Percentiles rank a stretch among this genome's conserved stretches.
phyloP scores from a whole-genome alignment of 441 rosid genomes.

The Adansonia madagascariensis region DNA sequence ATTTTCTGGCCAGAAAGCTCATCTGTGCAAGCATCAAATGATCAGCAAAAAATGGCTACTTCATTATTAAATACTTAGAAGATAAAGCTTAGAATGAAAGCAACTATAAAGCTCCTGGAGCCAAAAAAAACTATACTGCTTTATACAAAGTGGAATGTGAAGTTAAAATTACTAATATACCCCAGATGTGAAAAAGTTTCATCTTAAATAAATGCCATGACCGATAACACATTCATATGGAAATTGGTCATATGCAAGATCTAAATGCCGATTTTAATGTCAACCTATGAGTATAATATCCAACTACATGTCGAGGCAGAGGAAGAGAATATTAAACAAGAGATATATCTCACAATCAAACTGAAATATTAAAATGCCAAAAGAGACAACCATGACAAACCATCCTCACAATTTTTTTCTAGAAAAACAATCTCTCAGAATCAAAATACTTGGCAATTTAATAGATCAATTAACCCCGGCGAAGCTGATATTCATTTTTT shows the following conservation, averaged over 20 bases:
- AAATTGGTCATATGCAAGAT: not conserved
- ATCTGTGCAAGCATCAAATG: conserved; percentile 52
- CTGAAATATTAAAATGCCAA: not conserved
- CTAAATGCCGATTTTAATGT: not conserved
- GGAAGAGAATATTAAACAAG: not conserved
- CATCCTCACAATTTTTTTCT: not conserved
- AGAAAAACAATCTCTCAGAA: not conserved
- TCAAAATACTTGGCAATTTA: not conserved
- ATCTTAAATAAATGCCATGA: not conserved
- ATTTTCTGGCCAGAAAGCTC: conserved; percentile 76
- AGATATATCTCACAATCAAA: not conserved
- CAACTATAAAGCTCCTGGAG: not conserved
- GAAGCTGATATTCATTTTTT: not conserved
- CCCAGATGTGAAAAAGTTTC: no score
- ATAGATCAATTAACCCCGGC: not conserved
- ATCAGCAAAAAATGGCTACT: conserved; percentile 29
- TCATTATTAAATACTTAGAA: not conserved
- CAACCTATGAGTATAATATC: not conserved
- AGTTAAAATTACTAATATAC: conserved; percentile 7
- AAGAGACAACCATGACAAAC: not conserved
- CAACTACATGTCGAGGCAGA: not conserved
- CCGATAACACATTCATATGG: not conserved
- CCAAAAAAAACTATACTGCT: no score
- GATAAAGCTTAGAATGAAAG: conserved; percentile 13
- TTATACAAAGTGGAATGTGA: not conserved